Conservation (phyloP, 1,284 basidiomycete genomes). For the Athelia sp. region DNA sequence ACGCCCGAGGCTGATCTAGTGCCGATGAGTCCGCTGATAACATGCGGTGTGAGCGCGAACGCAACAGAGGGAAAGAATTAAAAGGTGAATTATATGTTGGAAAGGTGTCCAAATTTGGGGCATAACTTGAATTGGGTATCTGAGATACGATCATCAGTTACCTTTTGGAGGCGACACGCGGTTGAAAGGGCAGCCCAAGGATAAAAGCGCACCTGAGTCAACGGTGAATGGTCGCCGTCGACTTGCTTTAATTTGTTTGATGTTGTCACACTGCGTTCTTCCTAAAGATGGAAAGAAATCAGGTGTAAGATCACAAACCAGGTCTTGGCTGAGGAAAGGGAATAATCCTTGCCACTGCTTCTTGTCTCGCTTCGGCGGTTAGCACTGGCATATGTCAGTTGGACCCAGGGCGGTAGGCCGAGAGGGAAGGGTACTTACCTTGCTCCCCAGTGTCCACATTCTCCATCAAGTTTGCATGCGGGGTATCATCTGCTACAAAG, state of each 20-base stretch:
- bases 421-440: neutral
- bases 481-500: constrained; percentile 2
- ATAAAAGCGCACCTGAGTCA: constrained; percentile 78
- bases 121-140: too few species aligned
- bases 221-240: constrained; percentile 52
- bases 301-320: constrained; percentile 31
- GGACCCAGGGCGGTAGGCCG: constrained; percentile 6
- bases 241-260: constrained; percentile 29
- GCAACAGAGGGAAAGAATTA: constrained; percentile 53
- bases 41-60: constrained; percentile 32
- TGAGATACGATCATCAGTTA: too few species aligned
- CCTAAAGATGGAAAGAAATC: constrained; percentile 17
- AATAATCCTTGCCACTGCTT: constrained; percentile 67
- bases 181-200: too few species aligned
- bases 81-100: constrained; percentile 55
- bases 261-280: neutral
- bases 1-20: neutral
- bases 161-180: too few species aligned
- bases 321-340: constrained; percentile 34
- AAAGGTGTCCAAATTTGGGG: constrained; percentile 26
- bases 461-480: neutral
- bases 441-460: neutral
- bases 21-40: too few species aligned
- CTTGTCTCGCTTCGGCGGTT: constrained; percentile 38
- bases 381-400: constrained; percentile 29